These are phyloP conservation scores for Fusarium zealandicum DNA, from an alignment of 2,329 filamentous ascomycete genomes.

Conservation along the genomic window DNA sequence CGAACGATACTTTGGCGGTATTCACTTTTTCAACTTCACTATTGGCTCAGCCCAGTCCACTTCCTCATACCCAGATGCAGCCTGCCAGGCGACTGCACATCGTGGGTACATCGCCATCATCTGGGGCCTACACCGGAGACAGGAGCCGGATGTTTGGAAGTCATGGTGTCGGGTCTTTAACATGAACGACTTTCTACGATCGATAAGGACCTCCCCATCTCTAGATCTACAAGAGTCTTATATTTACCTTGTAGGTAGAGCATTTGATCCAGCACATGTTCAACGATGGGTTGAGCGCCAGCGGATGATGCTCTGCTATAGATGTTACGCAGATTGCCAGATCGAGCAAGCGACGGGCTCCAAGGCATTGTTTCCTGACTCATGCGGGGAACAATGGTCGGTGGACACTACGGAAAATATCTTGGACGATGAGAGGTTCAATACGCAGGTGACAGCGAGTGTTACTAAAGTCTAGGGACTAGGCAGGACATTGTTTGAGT, in stretches of 20 bases:
- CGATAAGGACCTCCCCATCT: background rate
- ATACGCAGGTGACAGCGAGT: constrained; percentile 5
- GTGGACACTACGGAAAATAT: constrained; percentile 19
- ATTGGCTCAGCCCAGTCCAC: background rate
- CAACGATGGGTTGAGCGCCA: constrained; percentile 18
- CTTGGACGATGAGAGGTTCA: background rate
- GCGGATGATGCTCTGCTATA: constrained; percentile 15
- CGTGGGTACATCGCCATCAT: constrained; percentile 17
- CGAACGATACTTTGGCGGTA: constrained; percentile 28
- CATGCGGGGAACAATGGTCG: constrained; percentile 4
- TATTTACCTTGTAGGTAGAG: constrained; percentile 8
- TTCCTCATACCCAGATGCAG: background rate
- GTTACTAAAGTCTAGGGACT: constrained; percentile 20
- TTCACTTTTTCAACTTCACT: constrained; percentile 29
- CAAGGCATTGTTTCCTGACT: constrained; percentile 28
- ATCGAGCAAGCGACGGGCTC: background rate
- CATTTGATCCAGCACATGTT: constrained; percentile 19
- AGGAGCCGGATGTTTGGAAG: constrained; percentile 1
- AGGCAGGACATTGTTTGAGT: constrained; percentile 29
- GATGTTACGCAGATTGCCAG: background rate
- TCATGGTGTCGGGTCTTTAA: constrained; percentile 36
- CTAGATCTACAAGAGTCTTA: constrained; percentile 4
- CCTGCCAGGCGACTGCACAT: background rate
- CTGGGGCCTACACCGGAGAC: constrained; percentile 31
- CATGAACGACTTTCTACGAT: constrained; percentile 15